These are phyloP conservation scores for Neonectria hederae DNA, from an alignment of 2,329 filamentous ascomycete species.

Conservation along the genomic window DNA sequence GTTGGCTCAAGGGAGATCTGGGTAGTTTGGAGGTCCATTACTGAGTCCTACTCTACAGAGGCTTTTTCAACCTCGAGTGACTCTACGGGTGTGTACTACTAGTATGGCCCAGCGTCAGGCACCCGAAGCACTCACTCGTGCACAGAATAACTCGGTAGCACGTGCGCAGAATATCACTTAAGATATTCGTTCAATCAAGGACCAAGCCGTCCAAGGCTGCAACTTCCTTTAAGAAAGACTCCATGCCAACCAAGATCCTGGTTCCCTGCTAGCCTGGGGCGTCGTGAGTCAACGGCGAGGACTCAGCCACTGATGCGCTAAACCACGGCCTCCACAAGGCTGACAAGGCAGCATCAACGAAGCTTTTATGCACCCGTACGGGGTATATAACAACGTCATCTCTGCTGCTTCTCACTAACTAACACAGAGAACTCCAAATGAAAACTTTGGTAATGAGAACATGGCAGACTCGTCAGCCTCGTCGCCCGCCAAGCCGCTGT, in stretches of 20 bases:
- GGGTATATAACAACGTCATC: conserved; percentile 13
- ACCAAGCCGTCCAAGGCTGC: background rate
- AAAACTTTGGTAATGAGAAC: background rate
- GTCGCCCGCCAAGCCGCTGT: conserved; percentile 44
- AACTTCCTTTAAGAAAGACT: background rate
- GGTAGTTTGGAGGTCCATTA: no score
- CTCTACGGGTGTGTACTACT: no score
- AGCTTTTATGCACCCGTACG: background rate
- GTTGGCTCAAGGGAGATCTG: no score
- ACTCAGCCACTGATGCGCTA: conserved; percentile 27
- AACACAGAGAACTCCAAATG: background rate
- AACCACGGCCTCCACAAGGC: conserved; percentile 16
- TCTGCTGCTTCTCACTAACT: background rate
- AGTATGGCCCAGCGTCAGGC: background rate
- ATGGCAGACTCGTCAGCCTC: conserved; percentile 23
- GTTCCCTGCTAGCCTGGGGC: background rate
- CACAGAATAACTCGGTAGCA: background rate
- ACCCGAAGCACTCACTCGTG: background rate
- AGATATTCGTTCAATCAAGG: background rate
- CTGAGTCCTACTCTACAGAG: no score
- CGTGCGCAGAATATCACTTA: no score
- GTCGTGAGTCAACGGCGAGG: conserved; percentile 38
- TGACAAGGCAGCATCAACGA: conserved; percentile 7
- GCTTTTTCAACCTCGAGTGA: background rate
- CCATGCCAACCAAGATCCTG: background rate